These are phyloP conservation scores for Chytridium lagenaria DNA, from an alignment of 371 early-diverging fungal genomes.

Conservation along the genomic window DNA sequence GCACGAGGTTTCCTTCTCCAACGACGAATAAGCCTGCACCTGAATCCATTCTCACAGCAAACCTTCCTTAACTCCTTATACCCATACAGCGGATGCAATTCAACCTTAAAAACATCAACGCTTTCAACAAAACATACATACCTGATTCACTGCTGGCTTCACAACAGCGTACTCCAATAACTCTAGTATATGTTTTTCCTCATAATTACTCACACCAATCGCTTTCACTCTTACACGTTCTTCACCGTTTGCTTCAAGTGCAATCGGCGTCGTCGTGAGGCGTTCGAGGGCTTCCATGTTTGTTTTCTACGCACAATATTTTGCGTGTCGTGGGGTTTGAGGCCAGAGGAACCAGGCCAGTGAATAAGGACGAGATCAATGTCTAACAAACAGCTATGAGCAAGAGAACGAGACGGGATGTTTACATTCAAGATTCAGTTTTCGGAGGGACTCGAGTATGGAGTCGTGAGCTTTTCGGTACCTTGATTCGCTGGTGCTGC, in stretches of 20 bases:
- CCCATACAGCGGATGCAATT: conserved; percentile 70
- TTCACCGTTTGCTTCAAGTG: background rate
- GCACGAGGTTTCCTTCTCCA: conserved; percentile 83
- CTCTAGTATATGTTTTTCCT: conserved; percentile 64
- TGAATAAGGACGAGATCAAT: conserved; percentile 90
- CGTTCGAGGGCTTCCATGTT: conserved; percentile 78
- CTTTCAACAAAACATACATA: conserved; percentile 37
- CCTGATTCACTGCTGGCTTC: conserved; percentile 63
- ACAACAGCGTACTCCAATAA: conserved; percentile 46
- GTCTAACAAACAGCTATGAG: conserved; percentile 40
- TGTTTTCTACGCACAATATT: conserved; percentile 55
- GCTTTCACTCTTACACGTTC: conserved; percentile 55
- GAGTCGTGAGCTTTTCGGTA: conserved; percentile 63
- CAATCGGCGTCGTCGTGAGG: conserved; percentile 44
- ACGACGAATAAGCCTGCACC: conserved; percentile 88
- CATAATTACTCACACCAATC: conserved; percentile 89
- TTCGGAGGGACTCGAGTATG: conserved; percentile 61
- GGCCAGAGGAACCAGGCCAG: conserved; percentile 12
- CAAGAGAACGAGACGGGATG: background rate
- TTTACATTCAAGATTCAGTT: conserved; percentile 58
- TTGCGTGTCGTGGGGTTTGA: conserved; percentile 39
- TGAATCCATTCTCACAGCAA: conserved; percentile 64
- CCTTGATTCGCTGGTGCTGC: conserved; percentile 84
- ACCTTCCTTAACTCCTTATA: conserved; percentile 58
- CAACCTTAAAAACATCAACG: conserved; percentile 65